Evolutionary conservation across 2,329 filamentous ascomycete genomes (phyloP), one percentile per base, ranked within the genome.

Genomic region (Huntiella omanensis): DNA sequence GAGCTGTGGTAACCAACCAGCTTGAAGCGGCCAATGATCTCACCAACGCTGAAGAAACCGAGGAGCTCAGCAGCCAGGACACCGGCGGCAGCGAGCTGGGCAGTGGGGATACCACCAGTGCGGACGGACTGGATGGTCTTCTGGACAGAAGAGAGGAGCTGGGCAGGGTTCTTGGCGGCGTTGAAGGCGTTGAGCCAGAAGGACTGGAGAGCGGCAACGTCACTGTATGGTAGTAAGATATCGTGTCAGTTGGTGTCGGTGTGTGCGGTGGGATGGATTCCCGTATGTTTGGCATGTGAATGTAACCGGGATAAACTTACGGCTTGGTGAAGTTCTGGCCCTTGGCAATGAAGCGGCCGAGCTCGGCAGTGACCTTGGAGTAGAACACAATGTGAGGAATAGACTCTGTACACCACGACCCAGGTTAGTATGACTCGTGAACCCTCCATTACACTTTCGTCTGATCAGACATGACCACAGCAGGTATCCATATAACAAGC

Each of bases 21-120:
- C 81, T 98, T 96, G 69, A 91, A 77, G 59, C 87, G 76, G 58
- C 91, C 91, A 58, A 98, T 78, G 64, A 98, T 96, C 73, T 96
- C 87, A 54, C 91, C 91, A 47, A 96, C 76, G 51, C 87, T 92
- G 74, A 96, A 98, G 75, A 98, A 98, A 51, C 91, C 91, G 54
- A 98, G 66, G 43, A 85, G 73, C 68, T 98, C 88, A 48, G 87
- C 87, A 41, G 71, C 65, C 52, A 95, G 68, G 50, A 98, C 82
- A 55, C 82, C 83, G 50, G 73, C 80, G 46, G 80, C 65, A 47
- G 73, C 72, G 55, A 88, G 61, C 64, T 93, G 80, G 55, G 76
- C 70, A 54, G 66, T 69, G 63, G 75, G 80, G 57, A 91, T 57
- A 66, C 77, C 82, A 60, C 83, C 77, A 58, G 83, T 59, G 54